These are phyloP conservation scores for Magnaporthales sp. DNA, from an alignment of 2,329 filamentous ascomycete species.

Conservation along the genomic window DNA sequence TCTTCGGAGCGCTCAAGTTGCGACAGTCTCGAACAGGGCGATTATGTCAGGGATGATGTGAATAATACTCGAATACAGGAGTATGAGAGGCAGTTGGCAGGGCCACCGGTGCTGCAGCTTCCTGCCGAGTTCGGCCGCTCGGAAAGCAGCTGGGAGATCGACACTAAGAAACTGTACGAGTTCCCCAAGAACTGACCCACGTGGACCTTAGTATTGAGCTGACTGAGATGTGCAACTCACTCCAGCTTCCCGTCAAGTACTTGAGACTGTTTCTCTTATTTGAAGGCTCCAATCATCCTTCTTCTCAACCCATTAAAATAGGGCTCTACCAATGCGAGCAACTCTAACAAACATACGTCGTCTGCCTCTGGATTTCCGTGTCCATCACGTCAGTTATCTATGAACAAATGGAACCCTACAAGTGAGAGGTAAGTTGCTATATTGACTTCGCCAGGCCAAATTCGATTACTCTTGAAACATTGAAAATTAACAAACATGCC, in stretches of 20 bases:
- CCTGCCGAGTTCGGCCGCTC: neutral
- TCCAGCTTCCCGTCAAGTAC: neutral
- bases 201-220: neutral
- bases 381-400: neutral
- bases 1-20: neutral
- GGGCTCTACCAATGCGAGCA: neutral
- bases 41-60: neutral
- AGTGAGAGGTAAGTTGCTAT: neutral
- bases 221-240: neutral
- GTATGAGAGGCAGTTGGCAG: neutral
- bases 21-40: neutral
- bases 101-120: neutral
- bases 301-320: neutral
- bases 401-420: neutral
- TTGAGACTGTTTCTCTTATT: neutral
- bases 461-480: neutral
- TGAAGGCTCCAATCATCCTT: neutral
- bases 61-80: neutral
- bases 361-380: neutral
- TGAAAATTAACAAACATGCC: neutral
- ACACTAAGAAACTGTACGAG: neutral
- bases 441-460: neutral
- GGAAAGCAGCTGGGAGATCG: conserved; percentile 2
- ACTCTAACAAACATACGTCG: neutral
- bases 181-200: neutral